Evolutionary conservation across 140 eudicot genomes (phyloP), one percentile per base, ranked within the genome.

Genomic region (Oenanthe javanica): DNA sequence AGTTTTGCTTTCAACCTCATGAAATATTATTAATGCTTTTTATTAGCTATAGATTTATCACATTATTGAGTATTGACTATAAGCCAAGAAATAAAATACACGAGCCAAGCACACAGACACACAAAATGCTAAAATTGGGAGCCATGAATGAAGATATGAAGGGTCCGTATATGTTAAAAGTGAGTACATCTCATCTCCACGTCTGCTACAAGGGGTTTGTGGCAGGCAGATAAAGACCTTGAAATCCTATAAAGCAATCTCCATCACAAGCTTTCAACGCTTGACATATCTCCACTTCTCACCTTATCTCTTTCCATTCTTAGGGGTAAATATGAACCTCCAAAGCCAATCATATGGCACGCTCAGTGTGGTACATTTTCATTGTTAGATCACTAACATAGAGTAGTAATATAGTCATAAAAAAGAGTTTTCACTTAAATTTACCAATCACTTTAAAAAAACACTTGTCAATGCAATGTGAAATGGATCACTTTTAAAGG

Each of bases 251-350:
- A 12, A 64, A 61, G 18, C 69, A 64, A 76, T 64, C 67, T 81
- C 81, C 76, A 76, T 81, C 84, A 81, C 80, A 45, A 23, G 64
- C 78, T 63, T 61, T 9, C 36, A 61, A 61, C 75, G 9, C 73
- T 36, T 36, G 0, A 9, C 74, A 69, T 25, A 11, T 69, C 74
- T 69, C 75, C 19, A 23, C 46, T 77, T 55, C 63, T 55, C 63
- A 55, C 23, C 63, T 55, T 55, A 55, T 55, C 63, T 55, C 69
- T n/a, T 61, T 61, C 15, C 38, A 2, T n/a, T 61, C 14, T n/a
- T n/a, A 8, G 36, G 36, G 69, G 69, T 59, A 0, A 7, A 61
- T 9, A 61, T 61, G 69, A 61, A 31, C 36, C 36, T 31, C 36
- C 36, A n/a, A n/a, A n/a, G n/a, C n/a, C n/a, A 31, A 31, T 31